Evolutionary conservation across 129 eudicot species (phyloP).

Genomic region (carrot (Daucus carota)): DNA sequence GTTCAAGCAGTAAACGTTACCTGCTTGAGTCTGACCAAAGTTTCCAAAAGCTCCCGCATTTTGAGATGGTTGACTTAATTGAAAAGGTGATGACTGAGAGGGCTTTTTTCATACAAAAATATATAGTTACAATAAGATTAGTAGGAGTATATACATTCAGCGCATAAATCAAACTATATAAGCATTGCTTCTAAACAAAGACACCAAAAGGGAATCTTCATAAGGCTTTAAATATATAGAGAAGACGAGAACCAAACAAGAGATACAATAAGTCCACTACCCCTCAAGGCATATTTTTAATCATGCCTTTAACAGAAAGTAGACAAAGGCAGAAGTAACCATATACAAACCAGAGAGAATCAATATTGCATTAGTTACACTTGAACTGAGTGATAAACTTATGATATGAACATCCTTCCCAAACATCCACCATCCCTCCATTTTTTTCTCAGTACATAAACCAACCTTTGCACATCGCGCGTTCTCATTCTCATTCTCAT

Average conservation of each 20-base stretch:
- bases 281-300: background rate
- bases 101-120: constrained; percentile 37
- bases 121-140: background rate
- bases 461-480: too few relatives aligned
- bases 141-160: background rate
- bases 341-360: background rate
- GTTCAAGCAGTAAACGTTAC: constrained; percentile 20
- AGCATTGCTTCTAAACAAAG: background rate
- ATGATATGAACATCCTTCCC: too few relatives aligned
- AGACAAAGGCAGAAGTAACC: background rate
- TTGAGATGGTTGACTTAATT: constrained; percentile 56
- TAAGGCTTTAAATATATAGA: background rate
- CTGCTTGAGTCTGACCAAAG: constrained; percentile 53
- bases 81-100: constrained; percentile 51
- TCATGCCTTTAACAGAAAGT: background rate
- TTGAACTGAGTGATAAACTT: background rate
- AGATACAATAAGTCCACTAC: background rate
- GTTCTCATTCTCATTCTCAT: too few relatives aligned
- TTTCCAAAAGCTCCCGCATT: constrained; percentile 43
- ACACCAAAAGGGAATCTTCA: background rate
- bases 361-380: too few relatives aligned
- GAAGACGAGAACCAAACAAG: background rate
- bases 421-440: too few relatives aligned
- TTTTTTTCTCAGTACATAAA: too few relatives aligned
- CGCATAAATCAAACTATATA: background rate